Evolutionary conservation across 2,329 filamentous ascomycete genomes (phyloP).

Genomic region (Colletotrichum karsti): DNA sequence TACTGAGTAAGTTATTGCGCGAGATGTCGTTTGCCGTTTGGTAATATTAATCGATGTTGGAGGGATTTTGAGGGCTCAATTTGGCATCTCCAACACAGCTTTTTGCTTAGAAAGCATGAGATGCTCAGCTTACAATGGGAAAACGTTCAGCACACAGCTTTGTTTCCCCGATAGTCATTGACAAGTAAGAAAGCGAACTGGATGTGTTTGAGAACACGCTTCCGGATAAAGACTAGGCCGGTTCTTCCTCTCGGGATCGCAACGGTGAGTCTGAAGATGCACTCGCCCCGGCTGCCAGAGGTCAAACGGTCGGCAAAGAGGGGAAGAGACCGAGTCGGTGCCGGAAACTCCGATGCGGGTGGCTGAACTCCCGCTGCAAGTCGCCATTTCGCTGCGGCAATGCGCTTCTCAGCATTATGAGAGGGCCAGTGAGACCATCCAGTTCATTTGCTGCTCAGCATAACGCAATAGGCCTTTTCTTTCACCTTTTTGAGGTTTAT

Average conservation of each 20-base stretch:
- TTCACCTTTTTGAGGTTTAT: too few relatives aligned
- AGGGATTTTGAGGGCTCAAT: not conserved
- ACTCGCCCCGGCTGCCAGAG: not conserved
- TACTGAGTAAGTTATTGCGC: too few relatives aligned
- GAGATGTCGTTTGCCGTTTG: too few relatives aligned
- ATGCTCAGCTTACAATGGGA: not conserved
- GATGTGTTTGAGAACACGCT: not conserved
- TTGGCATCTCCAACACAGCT: not conserved
- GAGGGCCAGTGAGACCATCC: too few relatives aligned
- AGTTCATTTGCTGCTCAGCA: too few relatives aligned
- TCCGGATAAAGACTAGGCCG: not conserved
- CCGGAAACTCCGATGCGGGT: not conserved
- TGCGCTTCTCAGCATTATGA: not conserved
- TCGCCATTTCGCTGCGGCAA: not conserved
- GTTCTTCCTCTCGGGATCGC: not conserved
- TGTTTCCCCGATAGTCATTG: not conserved
- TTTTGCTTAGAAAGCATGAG: not conserved
- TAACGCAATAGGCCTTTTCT: too few relatives aligned
- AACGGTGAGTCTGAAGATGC: not conserved
- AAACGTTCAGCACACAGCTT: not conserved
- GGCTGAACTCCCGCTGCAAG: not conserved
- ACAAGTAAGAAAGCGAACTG: not conserved
- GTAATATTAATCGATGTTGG: not conserved
- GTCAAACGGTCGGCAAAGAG: not conserved
- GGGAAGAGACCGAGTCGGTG: conserved; percentile 13